Evolutionary conservation across 2,329 filamentous ascomycete genomes (phyloP).

Genomic region (Cercospora berteroae): DNA sequence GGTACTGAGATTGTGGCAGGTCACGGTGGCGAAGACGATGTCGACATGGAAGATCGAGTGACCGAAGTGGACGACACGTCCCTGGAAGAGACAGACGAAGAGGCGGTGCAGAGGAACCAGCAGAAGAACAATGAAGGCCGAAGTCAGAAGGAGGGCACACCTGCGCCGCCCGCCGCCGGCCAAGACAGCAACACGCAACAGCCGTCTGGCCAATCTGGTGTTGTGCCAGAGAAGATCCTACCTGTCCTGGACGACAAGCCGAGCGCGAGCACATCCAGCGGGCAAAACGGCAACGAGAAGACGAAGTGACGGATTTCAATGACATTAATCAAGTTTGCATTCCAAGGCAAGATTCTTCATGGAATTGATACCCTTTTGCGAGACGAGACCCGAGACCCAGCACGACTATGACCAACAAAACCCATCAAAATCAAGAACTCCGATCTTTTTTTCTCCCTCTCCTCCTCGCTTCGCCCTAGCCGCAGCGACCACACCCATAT

Average conservation of each 20-base stretch:
- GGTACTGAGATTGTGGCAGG: slow-evolving; percentile 89
- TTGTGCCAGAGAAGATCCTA: slow-evolving; percentile 28
- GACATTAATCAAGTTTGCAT: slow-evolving; percentile 3
- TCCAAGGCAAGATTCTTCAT: slow-evolving; percentile 15
- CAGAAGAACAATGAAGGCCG: slow-evolving; percentile 32
- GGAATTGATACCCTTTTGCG: slow-evolving; percentile 30
- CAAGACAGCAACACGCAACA: slow-evolving; percentile 34
- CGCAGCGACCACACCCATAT: neutral
- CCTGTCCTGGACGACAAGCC: slow-evolving; percentile 13
- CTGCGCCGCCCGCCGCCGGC: slow-evolving; percentile 42
- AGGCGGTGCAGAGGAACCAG: slow-evolving; percentile 71
- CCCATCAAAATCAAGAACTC: neutral
- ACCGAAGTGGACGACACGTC: slow-evolving; percentile 52
- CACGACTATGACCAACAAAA: slow-evolving; percentile 6
- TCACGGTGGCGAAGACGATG: slow-evolving; percentile 60
- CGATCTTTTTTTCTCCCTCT: neutral
- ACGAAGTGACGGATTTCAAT: slow-evolving; percentile 17
- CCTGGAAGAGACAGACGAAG: slow-evolving; percentile 77
- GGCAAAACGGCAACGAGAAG: slow-evolving; percentile 17
- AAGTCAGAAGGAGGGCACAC: slow-evolving; percentile 52
- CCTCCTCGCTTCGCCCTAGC: neutral
- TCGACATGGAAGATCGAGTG: slow-evolving; percentile 84
- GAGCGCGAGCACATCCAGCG: slow-evolving; percentile 2
- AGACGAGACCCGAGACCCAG: slow-evolving; percentile 13
- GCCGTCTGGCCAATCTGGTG: slow-evolving; percentile 9